Evolutionary conservation across 1,284 basidiomycete genomes (phyloP).

Genomic region (Ceratobasidium sp.): DNA sequence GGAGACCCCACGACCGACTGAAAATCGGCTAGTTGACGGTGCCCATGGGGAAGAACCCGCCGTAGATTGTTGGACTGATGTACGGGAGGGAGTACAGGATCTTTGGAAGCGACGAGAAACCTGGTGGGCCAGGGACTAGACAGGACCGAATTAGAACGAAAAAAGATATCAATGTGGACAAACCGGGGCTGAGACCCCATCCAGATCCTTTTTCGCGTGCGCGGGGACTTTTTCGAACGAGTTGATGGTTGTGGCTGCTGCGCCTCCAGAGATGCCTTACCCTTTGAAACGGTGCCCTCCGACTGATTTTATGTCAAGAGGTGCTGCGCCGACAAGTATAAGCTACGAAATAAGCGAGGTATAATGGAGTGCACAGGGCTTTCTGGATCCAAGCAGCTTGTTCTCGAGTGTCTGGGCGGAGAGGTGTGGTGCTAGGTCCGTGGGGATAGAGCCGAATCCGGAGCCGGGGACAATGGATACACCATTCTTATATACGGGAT

Average conservation of each 20-base stretch:
- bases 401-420: slow-evolving; percentile 65
- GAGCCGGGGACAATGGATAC: slow-evolving; percentile 78
- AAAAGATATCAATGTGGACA: slow-evolving; percentile 43
- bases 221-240: slow-evolving; percentile 61
- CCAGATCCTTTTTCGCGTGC: slow-evolving; percentile 58
- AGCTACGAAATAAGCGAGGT: not conserved
- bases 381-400: slow-evolving; percentile 55
- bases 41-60: slow-evolving; percentile 74
- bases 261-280: slow-evolving; percentile 74
- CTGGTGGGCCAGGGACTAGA: slow-evolving; percentile 55
- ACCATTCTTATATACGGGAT: slow-evolving; percentile 72
- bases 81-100: slow-evolving; percentile 65
- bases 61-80: slow-evolving; percentile 64
- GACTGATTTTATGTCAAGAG: slow-evolving; percentile 54
- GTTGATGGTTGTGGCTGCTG: slow-evolving; percentile 68
- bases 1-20: slow-evolving; percentile 81
- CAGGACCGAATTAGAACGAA: no score
- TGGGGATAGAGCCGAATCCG: slow-evolving; percentile 82
- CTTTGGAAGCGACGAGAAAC: slow-evolving; percentile 56
- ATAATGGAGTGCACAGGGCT: slow-evolving; percentile 50
- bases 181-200: slow-evolving; percentile 74
- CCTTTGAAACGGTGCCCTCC: slow-evolving; percentile 68
- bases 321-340: slow-evolving; percentile 52
- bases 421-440: slow-evolving; percentile 73
- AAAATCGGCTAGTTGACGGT: slow-evolving; percentile 76